Base-by-base conservation (phyloP, 2,329 filamentous ascomycete species). In the Grosmannia huntii region DNA sequence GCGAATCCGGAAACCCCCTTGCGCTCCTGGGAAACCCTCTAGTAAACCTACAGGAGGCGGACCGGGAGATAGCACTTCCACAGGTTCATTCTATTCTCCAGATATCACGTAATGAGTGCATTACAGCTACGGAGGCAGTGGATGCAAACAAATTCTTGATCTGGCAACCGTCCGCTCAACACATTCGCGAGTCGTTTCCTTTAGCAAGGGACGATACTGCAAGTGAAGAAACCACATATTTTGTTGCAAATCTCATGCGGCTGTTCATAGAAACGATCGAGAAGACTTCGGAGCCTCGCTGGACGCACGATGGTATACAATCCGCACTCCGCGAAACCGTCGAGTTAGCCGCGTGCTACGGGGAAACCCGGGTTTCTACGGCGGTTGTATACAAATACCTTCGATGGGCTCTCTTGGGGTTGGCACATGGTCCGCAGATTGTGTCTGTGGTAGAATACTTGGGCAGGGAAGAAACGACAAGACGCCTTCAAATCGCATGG, bases 371-470 rank as follows among this genome's bases (percentile, higher is more conserved):
- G n/a, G 2, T 48, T 6, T 50, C 59, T 14, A 44, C 49, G 5
- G 53, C 59, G 6, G 60, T 54, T 1, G 64, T 65, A 14, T 70
- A 64, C 59, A 66, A 62, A 25, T 61, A 66, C 19, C 53, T 70
- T 23, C 64, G 69, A 1, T 69, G 69, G 67, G 68, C 64, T 7
- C 60, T 71, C n/a, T 33, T 68, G 2, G 66, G 61, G 5, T 58
- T 62, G 16, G 60, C 61, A 25, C 51, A 64, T 19, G 68, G 68
- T 0, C 61, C 65, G 12, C 61, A 66, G 5, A 57, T 70, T 1
- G 56, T 58, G 3, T 56, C 61, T 12, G 55, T 68, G 11, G 65
- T 71, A 60, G 59, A 62, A 23, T 61, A 69, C 3, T 56, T 71
- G 27, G 70, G 70, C 1, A 65, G 57, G 46, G 52, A 66, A 1